Percentiles rank a stretch among this genome's conserved stretches.
Evolutionary conservation across 108 stramenopile genomes (phyloP).

Genomic region (Skeletonema menzelii): DNA sequence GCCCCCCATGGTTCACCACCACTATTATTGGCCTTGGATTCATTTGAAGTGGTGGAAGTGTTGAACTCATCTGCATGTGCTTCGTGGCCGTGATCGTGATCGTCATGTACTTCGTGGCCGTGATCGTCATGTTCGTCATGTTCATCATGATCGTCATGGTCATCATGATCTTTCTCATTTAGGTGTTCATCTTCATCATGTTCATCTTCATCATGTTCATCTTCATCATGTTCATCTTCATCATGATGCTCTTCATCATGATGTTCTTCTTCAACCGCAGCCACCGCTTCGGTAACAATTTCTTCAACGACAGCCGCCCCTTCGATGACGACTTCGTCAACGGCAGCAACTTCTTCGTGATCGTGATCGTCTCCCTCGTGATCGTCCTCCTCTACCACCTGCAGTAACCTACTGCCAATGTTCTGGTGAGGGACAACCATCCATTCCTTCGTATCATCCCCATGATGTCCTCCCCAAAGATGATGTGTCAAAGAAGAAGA

Average conservation of each 20-base stretch:
- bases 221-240: background rate
- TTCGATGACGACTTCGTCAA: too few species aligned
- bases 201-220: background rate
- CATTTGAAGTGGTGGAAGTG: background rate
- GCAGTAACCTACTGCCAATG: too few species aligned
- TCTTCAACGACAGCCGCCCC: too few species aligned
- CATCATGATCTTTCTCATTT: background rate
- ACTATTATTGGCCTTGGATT: background rate
- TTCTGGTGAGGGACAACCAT: too few species aligned
- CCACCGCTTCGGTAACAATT: too few species aligned
- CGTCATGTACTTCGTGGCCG: background rate
- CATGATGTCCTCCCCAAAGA: too few species aligned
- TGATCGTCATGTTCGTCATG: background rate
- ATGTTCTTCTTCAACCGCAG: too few species aligned
- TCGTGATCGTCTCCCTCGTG: too few species aligned
- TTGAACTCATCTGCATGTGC: background rate
- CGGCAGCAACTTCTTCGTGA: too few species aligned
- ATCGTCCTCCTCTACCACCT: too few species aligned
- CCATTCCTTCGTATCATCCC: too few species aligned
- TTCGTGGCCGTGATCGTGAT: background rate
- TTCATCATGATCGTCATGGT: background rate
- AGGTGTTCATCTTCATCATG: background rate
- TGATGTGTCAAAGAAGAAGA: too few species aligned
- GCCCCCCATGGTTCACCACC: slow-evolving; percentile 23
- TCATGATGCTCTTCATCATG: background rate